A percentile compares a stretch with the other conserved stretches of the same genome.
phyloP scores from a whole-genome alignment of 2,329 filamentous ascomycete genomes.

The Cordyceps pruinosa region DNA sequence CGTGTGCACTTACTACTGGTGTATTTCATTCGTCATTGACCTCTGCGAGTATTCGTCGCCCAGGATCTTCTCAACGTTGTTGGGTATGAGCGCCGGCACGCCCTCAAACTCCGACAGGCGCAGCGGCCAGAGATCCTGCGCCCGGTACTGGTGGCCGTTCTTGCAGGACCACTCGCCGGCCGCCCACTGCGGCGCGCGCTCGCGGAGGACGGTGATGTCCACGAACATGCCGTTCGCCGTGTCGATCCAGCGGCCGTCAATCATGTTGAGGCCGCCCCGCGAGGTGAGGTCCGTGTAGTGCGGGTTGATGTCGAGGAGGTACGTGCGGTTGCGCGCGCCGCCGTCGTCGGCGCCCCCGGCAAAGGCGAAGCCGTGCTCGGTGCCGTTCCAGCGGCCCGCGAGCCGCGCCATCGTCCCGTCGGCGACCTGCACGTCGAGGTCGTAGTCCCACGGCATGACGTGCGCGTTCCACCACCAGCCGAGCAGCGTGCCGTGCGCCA shows the following conservation, averaged over 20 bases:
- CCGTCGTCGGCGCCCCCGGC: slow-evolving; percentile 31
- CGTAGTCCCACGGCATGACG: slow-evolving; percentile 78
- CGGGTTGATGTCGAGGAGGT: slow-evolving; percentile 72
- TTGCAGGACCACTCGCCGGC: slow-evolving; percentile 73
- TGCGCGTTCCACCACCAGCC: slow-evolving; percentile 85
- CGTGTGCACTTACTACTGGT: slow-evolving; percentile 47
- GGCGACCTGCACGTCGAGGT: slow-evolving; percentile 74
- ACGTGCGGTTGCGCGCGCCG: slow-evolving; percentile 35
- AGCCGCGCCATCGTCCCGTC: slow-evolving; percentile 59
- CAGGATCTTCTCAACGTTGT: slow-evolving; percentile 58
- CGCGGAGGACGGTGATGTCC: slow-evolving; percentile 71
- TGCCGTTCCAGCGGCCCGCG: slow-evolving; percentile 61
- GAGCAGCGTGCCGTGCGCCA: slow-evolving; percentile 75
- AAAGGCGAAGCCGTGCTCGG: slow-evolving; percentile 46
- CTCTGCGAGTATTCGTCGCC: slow-evolving; percentile 58
- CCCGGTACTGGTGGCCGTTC: slow-evolving; percentile 67
- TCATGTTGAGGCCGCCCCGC: slow-evolving; percentile 68
- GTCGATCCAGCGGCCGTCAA: slow-evolving; percentile 81
- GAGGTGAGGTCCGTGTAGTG: slow-evolving; percentile 54
- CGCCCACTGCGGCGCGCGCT: slow-evolving; percentile 47
- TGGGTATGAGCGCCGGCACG: slow-evolving; percentile 62
- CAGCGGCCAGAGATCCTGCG: slow-evolving; percentile 69
- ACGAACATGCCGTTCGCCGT: slow-evolving; percentile 69
- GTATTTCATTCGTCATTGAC: slow-evolving; percentile 53
- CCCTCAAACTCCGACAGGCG: slow-evolving; percentile 69